Percentiles rank a stretch among this genome's conserved stretches.
Evolutionary conservation across 805 yeast genomes (phyloP).

Genomic region (Brettanomyces bruxellensis): DNA sequence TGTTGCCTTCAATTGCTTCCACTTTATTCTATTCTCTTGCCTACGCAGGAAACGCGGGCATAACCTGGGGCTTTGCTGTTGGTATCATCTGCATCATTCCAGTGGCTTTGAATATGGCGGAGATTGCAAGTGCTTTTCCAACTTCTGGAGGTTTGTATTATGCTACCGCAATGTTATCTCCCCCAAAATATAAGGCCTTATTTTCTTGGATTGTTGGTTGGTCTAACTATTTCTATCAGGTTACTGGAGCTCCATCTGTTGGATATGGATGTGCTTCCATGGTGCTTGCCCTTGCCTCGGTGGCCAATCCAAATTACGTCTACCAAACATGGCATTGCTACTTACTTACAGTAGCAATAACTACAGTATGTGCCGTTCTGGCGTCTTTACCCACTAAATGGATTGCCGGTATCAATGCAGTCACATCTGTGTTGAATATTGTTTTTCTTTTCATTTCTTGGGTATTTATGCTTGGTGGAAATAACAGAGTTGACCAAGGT

Average conservation of each 20-base stretch:
- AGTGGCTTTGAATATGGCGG: conserved; percentile 58
- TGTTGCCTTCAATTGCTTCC: conserved; percentile 59
- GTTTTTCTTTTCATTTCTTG: conserved; percentile 42
- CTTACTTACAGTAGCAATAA: conserved; percentile 43
- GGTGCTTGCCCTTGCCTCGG: conserved; percentile 42
- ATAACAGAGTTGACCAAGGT: conserved; percentile 29
- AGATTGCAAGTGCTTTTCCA: conserved; percentile 57
- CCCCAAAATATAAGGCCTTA: conserved; percentile 42
- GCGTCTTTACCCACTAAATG: conserved; percentile 46
- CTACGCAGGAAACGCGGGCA: conserved; percentile 54
- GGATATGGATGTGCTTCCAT: conserved; percentile 47
- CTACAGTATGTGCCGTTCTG: conserved; percentile 36
- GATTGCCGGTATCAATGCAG: conserved; percentile 41
- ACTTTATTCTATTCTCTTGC: conserved; percentile 52
- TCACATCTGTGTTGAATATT: conserved; percentile 42
- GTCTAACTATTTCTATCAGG: conserved; percentile 57
- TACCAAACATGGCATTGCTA: conserved; percentile 42
- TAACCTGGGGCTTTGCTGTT: conserved; percentile 55
- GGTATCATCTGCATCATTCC: conserved; percentile 47
- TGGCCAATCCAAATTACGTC: conserved; percentile 29
- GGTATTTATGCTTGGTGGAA: conserved; percentile 44
- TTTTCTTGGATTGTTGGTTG: conserved; percentile 58
- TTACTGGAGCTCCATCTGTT: conserved; percentile 55
- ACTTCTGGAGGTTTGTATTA: conserved; percentile 64
- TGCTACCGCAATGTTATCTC: conserved; percentile 56